Base-by-base conservation (phyloP, 1,284 basidiomycete genomes). In the Ceratobasidium sp. region DNA sequence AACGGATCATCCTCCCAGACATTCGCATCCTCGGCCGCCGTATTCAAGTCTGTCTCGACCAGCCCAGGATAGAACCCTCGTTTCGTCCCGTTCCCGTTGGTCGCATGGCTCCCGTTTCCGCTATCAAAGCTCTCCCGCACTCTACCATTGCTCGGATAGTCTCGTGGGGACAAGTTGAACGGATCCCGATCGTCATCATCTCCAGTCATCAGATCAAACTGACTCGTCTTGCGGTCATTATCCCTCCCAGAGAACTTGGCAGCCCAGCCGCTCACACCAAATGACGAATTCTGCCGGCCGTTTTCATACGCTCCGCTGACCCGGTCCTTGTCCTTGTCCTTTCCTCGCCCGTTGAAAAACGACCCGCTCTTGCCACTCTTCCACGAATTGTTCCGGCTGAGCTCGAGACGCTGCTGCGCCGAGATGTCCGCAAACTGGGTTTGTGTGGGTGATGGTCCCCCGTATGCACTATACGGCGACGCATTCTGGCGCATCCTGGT, bases 391-490 rank as follows among this genome's bases (percentile, higher is more conserved):
- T 64, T 64, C 34, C 70, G 57, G 17, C 49, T 74, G 44, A 74
- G 57, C 15, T 40, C 57, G 29, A 74, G 61, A 46, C 70, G 70
- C 34, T 74, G 70, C 34, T 74, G 59, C 4, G 70, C 70, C 22
- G 70, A 74, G 2, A 74, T 74, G 64, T 74, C 70, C 59, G 70
- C 57, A 74, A 74, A 74, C 59, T 74, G 70, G 11, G 70, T 74
- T 29, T 74, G 70, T 15, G 70, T 74, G 22, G 70, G 70, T 19
- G 70, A 62, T 6, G 70, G 57, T 6, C 61, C 61, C 1, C 70
- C 61, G 34, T 37, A 64, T 2, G 70, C 70, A 44, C 70, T 74
- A 25, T 74, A 74, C 9, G 70, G 70, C 25, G 70, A 74, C 11
- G 70, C 70, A 64, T 74, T 74, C 34, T 74, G 70, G 32, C 70